Evolutionary conservation across 2,329 filamentous ascomycete species (phyloP), one percentile per base, ranked within the genome.

Genomic region (Atkinsonella hypoxylon): DNA sequence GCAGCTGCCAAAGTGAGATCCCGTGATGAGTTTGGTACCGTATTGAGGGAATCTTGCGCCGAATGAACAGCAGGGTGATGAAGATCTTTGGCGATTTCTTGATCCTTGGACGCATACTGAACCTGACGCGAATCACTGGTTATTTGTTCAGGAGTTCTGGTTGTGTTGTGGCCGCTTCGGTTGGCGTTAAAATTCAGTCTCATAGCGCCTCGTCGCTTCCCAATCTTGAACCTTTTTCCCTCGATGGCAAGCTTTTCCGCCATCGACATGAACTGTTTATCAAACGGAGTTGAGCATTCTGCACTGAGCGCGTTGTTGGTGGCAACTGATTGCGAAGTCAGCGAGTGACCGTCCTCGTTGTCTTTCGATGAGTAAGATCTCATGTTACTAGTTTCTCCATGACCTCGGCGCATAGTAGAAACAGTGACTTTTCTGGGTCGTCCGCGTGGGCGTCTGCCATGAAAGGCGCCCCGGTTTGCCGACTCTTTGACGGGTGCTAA

Each of bases 161-260:
- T 3, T 13, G n/a, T 12, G 22, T 32, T 20, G 32, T 15, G 9
- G 11, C 31, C n/a, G n/a, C 18, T 41, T 26, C 12, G 31, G 20
- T 5, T 43, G 5, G 22, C 36, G 2, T 45, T 47, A 22, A 13
- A 18, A 12, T 22, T 32, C 10, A 11, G 22, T 40, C 38, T 45
- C 18, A 30, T 17, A 13, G 41, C 54, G 7, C 56, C 49, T 52
- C 62, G 70, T 13, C 66, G 65, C 50, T 64, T 63, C 20, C 67
- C 64, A 43, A 80, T 79, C 62, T 71, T 77, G 55, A 81, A 71
- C 48, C 70, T 73, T 60, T 71, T 79, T 11, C 77, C 77, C 48
- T 65, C 69, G 2, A 77, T 64, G 34, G 71, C 75, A 69, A 79
- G 74, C n/a, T 76, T 70, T 56, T 81, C 77, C 38, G 72, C 70